Percentiles rank a stretch among this genome's conserved stretches.
Conservation (phyloP, 305 asterid genomes). For the Fraxinus platypoda region DNA sequence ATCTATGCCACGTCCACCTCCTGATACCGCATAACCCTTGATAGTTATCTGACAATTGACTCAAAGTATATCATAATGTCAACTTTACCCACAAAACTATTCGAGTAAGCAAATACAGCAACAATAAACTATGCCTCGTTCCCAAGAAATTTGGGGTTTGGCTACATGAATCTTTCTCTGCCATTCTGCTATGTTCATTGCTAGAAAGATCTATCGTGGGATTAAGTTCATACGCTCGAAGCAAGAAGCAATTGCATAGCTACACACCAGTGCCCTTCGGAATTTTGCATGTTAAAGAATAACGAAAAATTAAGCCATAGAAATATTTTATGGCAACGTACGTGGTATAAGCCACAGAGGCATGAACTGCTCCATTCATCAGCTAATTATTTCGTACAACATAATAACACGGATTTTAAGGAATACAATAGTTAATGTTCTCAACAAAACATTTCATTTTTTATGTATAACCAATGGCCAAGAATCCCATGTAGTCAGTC, state of each 20-base stretch:
- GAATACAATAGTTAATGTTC: neutral
- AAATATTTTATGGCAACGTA: neutral
- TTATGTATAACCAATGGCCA: neutral
- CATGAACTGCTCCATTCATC: neutral
- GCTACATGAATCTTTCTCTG: neutral
- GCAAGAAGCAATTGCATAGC: neutral
- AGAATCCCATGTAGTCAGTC: neutral
- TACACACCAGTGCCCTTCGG: neutral
- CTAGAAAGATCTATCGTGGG: neutral
- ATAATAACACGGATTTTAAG: neutral
- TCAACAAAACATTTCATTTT: neutral
- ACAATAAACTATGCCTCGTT: neutral
- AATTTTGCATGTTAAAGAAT: neutral
- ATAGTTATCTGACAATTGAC: constrained; percentile 52
- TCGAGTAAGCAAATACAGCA: neutral
- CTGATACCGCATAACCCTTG: constrained; percentile 90
- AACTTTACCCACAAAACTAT: neutral
- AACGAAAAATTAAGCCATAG: neutral
- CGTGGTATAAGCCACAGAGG: neutral
- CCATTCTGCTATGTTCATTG: neutral
- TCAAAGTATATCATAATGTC: neutral
- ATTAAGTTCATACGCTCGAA: neutral
- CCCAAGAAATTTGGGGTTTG: neutral
- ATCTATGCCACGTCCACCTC: constrained; percentile 96
- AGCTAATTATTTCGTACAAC: neutral